Conservation (phyloP, 495 filamentous ascomycete genomes). For the Entonaema liquescens region DNA sequence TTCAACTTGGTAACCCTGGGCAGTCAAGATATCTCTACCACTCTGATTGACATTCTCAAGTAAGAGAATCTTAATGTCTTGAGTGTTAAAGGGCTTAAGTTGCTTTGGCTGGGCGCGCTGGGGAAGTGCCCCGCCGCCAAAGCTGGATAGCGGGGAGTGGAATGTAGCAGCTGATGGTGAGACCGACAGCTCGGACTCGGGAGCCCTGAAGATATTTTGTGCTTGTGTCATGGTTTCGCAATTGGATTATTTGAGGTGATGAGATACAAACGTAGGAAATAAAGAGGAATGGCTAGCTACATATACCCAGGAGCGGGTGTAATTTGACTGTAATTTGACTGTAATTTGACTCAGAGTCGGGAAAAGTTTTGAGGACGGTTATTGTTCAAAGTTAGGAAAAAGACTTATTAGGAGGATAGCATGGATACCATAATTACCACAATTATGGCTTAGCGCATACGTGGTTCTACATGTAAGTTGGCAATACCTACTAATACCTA, state of each 20-base stretch:
- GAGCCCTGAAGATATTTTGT: constrained; percentile 33
- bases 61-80: constrained; percentile 94
- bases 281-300: constrained; percentile 13
- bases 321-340: constrained; percentile 36
- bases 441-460: constrained; percentile 24
- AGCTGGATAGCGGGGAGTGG: constrained; percentile 66
- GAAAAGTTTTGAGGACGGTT: constrained; percentile 28
- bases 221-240: constrained; percentile 42
- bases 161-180: constrained; percentile 68
- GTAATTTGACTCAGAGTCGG: constrained; percentile 32
- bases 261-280: not conserved
- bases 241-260: constrained; percentile 9
- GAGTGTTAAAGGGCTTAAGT: constrained; percentile 92
- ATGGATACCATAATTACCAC: constrained; percentile 5
- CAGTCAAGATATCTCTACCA: constrained; percentile 78
- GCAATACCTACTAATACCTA: constrained; percentile 1
- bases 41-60: constrained; percentile 96
- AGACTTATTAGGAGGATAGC: not conserved
- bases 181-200: constrained; percentile 50
- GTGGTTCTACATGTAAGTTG: constrained; percentile 11
- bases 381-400: not conserved
- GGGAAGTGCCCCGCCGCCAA: constrained; percentile 49
- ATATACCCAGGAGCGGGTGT: constrained; percentile 11
- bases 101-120: constrained; percentile 66
- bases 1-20: constrained; percentile 97